These are phyloP conservation scores for Aspergillus terreus DNA, from an alignment of 2,329 filamentous ascomycete species.

Conservation along the genomic window DNA sequence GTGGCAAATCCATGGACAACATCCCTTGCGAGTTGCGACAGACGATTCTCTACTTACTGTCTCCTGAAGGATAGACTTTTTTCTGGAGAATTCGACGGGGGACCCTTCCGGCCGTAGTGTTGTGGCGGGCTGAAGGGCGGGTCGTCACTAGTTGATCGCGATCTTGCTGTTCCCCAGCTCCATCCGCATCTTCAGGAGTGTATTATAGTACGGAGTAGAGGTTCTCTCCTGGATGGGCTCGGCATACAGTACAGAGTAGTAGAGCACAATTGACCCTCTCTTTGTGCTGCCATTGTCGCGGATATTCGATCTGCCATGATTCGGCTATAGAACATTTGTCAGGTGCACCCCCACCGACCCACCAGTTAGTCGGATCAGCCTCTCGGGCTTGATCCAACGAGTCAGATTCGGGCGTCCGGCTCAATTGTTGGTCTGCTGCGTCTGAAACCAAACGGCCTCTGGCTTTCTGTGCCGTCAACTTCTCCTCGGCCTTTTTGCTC, in stretches of 20 bases:
- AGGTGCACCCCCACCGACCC: no score
- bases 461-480: neutral
- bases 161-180: neutral
- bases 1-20: no score
- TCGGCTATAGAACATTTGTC: no score
- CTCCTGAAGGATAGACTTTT: constrained; percentile 5
- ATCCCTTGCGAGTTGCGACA: no score
- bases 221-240: no score
- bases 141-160: constrained; percentile 4
- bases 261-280: no score
- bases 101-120: neutral
- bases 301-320: no score
- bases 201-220: no score
- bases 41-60: neutral
- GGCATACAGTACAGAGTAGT: no score
- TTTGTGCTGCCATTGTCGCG: no score
- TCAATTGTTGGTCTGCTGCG: neutral
- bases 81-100: constrained; percentile 13
- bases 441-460: neutral
- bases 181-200: no score
- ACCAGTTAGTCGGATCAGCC: neutral
- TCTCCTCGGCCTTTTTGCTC: no score
- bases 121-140: constrained; percentile 19
- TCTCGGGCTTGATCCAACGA: neutral
- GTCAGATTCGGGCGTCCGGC: neutral